A percentile compares a stretch with the other conserved stretches of the same genome.
Evolutionary conservation across 345 rosid genomes (phyloP).

Genomic region (Syzygium jambos): DNA sequence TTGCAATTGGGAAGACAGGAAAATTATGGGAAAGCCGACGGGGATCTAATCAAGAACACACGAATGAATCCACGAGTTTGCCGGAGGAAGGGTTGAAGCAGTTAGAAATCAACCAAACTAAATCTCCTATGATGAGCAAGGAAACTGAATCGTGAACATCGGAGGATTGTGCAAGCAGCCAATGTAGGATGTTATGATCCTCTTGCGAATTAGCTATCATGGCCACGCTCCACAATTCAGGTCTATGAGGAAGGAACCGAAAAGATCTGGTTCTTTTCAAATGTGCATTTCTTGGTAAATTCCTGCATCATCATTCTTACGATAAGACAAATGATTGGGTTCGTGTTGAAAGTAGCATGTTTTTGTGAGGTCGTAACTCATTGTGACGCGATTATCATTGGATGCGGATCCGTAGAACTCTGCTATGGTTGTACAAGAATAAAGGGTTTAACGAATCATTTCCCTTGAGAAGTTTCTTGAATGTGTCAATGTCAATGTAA

Average conservation of each 20-base stretch:
- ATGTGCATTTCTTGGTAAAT: background rate
- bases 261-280: background rate
- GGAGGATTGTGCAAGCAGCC: background rate
- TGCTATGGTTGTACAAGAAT: background rate
- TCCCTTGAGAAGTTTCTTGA: background rate
- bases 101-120: slow-evolving; percentile 14
- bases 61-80: slow-evolving; percentile 15
- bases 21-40: slow-evolving; percentile 47
- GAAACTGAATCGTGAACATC: background rate
- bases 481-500: background rate
- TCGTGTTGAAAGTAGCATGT: background rate
- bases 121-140: background rate
- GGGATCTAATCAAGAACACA: slow-evolving; percentile 17
- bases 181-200: background rate
- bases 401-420: background rate
- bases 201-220: background rate
- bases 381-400: background rate
- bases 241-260: background rate
- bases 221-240: background rate
- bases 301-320: background rate
- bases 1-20: slow-evolving; percentile 57
- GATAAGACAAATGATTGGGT: background rate
- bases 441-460: background rate
- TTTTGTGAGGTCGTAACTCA: background rate
- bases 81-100: slow-evolving; percentile 15